These are phyloP conservation scores for Cornus florida DNA, from an alignment of 148 eudicot species.

Conservation along the genomic window DNA sequence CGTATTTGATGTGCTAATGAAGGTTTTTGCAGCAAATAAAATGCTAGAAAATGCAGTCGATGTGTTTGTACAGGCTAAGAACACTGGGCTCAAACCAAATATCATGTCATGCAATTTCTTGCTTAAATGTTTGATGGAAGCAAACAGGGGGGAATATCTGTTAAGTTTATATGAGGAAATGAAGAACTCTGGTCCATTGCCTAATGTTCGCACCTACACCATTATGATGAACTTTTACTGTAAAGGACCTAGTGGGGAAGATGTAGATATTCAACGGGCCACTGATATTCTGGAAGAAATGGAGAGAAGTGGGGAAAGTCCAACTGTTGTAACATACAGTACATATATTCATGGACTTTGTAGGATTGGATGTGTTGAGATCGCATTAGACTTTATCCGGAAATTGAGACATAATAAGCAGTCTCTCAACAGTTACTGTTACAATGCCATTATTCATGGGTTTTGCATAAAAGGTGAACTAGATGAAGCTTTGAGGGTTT, in stretches of 20 bases:
- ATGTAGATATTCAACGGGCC: slow-evolving; percentile 26
- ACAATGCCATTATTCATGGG: slow-evolving; percentile 46
- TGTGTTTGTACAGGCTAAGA: slow-evolving; percentile 29
- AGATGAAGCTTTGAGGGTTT: slow-evolving; percentile 31
- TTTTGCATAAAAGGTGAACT: slow-evolving; percentile 34
- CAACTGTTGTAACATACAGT: slow-evolving; percentile 42
- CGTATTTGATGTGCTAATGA: slow-evolving; percentile 34
- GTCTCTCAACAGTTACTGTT: slow-evolving; percentile 35
- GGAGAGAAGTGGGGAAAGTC: slow-evolving; percentile 32
- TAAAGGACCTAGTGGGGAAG: slow-evolving; percentile 11
- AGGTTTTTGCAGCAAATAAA: slow-evolving; percentile 47
- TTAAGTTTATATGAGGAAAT: slow-evolving; percentile 39
- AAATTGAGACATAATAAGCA: slow-evolving; percentile 8
- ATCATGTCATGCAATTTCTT: slow-evolving; percentile 52
- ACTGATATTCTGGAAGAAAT: slow-evolving; percentile 38
- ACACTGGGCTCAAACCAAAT: slow-evolving; percentile 29
- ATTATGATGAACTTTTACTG: slow-evolving; percentile 46
- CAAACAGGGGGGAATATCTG: slow-evolving; percentile 23
- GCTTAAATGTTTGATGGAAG: slow-evolving; percentile 49
- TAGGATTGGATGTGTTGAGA: slow-evolving; percentile 30
- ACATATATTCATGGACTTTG: slow-evolving; percentile 44
- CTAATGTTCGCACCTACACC: slow-evolving; percentile 45
- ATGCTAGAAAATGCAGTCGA: slow-evolving; percentile 40
- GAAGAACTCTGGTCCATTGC: slow-evolving; percentile 46
- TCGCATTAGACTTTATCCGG: slow-evolving; percentile 29